Evolutionary conservation across 208 protist genomes (phyloP), one percentile per base, ranked within the genome.

Genomic region (Trichomonas tenax): DNA sequence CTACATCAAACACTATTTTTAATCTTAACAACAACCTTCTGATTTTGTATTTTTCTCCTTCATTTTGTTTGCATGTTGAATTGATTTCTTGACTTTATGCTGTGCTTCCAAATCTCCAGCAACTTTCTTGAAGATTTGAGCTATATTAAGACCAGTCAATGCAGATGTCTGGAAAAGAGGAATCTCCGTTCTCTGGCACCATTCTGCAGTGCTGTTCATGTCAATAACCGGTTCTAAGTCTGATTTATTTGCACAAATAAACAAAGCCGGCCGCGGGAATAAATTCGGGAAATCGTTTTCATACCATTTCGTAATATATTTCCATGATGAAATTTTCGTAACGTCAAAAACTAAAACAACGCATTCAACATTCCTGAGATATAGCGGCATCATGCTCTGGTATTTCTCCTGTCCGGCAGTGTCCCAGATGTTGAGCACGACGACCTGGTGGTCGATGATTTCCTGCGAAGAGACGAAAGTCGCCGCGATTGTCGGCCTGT

Each of bases 331-430:
- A 10, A 38, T 41, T 9, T 93, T 51, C 15, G 86, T 51, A 38
- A 93, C 17, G 38, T 93, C 86, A 51, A 93, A 34, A 40, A 93
- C 86, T 15, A 93, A 31, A 51, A 93, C n/a, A 38, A 93, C 86
- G 44, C 44, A 48, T 44, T 48, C 44, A 51, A 41, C 40, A 93
- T 51, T 44, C 51, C 36, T 4, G 0, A 58, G 9, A 93, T 51
- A 93, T 17, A 93, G 26, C 34, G 86, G 40, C 26, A n/a, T n/a
- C 17, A 93, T 34, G 38, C 44, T 51, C 15, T 93, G 40, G 31
- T 93, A 93, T 51, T 93, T 93, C 51, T 93, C 86, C 46, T 93
- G 44, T n/a, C 86, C 86, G 17, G 86, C 86, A 38, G 86, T 93
- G 38, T 93, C 86, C 86, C 86, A 93, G n/a, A 93, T 34, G 6